These are phyloP conservation scores for Meredithiella fracta DNA, from an alignment of 2,329 filamentous ascomycete genomes.

Conservation along the genomic window DNA sequence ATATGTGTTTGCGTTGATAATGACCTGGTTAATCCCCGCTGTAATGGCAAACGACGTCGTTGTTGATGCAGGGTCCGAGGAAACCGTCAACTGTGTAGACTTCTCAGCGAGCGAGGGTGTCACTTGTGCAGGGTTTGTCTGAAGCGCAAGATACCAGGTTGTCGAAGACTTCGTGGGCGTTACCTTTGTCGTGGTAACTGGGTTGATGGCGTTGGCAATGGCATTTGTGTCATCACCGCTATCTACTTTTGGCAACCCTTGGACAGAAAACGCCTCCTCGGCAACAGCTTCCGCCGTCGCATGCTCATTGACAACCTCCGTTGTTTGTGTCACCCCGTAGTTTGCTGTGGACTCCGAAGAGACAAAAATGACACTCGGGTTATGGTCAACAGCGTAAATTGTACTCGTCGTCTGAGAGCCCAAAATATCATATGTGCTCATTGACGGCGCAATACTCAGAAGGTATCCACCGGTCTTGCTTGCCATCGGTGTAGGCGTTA, in stretches of 20 bases:
- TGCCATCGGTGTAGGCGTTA: slow-evolving; percentile 4
- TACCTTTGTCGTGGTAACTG: slow-evolving; percentile 3
- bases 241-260: not conserved
- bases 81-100: not conserved
- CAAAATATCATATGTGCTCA: slow-evolving; percentile 13
- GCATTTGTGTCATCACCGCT: not conserved
- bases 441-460: slow-evolving; percentile 1
- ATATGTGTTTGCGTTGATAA: slow-evolving; percentile 32
- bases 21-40: slow-evolving; percentile 28
- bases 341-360: slow-evolving; percentile 24
- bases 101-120: not conserved
- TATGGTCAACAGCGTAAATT: slow-evolving; percentile 38
- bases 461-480: slow-evolving; percentile 14
- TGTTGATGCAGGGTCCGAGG: slow-evolving; percentile 1
- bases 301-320: slow-evolving; percentile 6
- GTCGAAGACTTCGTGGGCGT: slow-evolving; percentile 9
- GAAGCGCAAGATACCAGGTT: not conserved
- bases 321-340: slow-evolving; percentile 20
- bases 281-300: not conserved
- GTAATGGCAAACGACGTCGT: slow-evolving; percentile 24
- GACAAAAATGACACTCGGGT: slow-evolving; percentile 31
- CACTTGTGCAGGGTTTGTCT: not conserved
- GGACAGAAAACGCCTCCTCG: not conserved
- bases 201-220: not conserved
- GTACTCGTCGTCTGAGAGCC: slow-evolving; percentile 23